Percentiles rank a stretch among this genome's conserved stretches.
Conservation (phyloP, 805 yeast genomes). For the Pichia paraexigua region DNA sequence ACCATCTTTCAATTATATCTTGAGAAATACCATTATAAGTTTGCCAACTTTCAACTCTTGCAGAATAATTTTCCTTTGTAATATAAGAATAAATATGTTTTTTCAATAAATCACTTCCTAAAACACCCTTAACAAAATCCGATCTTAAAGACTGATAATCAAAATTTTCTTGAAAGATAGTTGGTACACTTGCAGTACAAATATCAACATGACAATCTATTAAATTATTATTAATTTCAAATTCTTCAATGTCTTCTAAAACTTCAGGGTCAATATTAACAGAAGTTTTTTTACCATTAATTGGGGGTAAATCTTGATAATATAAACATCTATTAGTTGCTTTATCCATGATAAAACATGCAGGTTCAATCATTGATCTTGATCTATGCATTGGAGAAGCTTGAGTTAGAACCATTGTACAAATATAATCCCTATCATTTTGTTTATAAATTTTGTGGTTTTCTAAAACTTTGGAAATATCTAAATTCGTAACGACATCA, state of each 20-base stretch:
- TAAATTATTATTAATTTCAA: conserved; percentile 80
- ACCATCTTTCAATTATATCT: conserved; percentile 86
- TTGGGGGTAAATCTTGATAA: conserved; percentile 67
- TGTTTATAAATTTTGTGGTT: conserved; percentile 66
- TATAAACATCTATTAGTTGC: conserved; percentile 69
- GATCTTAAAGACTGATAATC: conserved; percentile 82
- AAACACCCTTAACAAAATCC: conserved; percentile 86
- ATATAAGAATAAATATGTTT: conserved; percentile 87
- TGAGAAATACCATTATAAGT: conserved; percentile 88
- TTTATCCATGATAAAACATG: conserved; percentile 75
- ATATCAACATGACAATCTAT: conserved; percentile 96
- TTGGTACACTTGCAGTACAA: conserved; percentile 91
- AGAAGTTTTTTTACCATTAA: conserved; percentile 37
- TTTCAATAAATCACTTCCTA: conserved; percentile 82
- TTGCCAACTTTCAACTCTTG: conserved; percentile 91
- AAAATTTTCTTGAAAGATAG: conserved; percentile 91
- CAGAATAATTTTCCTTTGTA: conserved; percentile 74
- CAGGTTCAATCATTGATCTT: conserved; percentile 72
- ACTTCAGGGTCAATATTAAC: conserved; percentile 78
- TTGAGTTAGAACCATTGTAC: conserved; percentile 86
- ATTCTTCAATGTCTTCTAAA: conserved; percentile 65
- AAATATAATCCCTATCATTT: conserved; percentile 81
- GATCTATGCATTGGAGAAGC: conserved; percentile 82
- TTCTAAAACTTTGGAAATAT: conserved; percentile 62
- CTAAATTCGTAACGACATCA: conserved; percentile 90